These are phyloP conservation scores for Neonectria hederae DNA, from an alignment of 2,329 filamentous ascomycete genomes.

Conservation along the genomic window DNA sequence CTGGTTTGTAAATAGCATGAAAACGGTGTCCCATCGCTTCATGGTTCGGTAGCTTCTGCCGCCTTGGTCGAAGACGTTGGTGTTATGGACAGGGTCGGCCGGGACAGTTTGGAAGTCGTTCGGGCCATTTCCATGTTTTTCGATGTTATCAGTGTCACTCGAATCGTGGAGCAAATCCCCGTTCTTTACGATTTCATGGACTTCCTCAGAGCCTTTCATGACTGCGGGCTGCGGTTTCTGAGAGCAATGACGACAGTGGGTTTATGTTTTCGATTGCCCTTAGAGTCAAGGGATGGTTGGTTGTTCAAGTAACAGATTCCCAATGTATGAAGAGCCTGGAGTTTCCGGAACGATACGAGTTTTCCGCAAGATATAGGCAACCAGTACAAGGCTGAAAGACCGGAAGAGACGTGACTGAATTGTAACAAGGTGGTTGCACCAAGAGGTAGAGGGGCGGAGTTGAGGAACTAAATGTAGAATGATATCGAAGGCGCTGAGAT, in stretches of 20 bases:
- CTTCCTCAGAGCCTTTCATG: neutral
- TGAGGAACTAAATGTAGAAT: neutral
- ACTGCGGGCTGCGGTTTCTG: neutral
- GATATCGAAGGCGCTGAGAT: neutral
- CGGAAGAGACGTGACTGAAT: neutral
- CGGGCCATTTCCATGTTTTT: neutral
- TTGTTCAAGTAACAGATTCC: neutral
- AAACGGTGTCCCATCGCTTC: conserved; percentile 38
- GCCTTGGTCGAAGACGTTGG: conserved; percentile 40
- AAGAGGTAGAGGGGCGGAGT: neutral
- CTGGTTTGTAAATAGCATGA: conserved; percentile 42
- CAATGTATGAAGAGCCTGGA: neutral
- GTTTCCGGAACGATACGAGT: neutral
- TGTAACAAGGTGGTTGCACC: neutral
- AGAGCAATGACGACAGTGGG: neutral
- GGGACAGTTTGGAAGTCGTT: conserved; percentile 32
- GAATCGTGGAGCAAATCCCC: neutral
- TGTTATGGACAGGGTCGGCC: conserved; percentile 29
- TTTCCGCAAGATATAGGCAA: neutral
- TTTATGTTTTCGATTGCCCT: neutral
- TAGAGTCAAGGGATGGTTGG: neutral
- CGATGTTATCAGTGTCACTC: neutral
- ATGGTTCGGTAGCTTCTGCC: conserved; percentile 41
- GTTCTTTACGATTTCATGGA: neutral
- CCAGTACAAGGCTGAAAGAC: neutral